phyloP scores from a whole-genome alignment of 169 alveolate genomes.

The Plasmodium fragile region DNA sequence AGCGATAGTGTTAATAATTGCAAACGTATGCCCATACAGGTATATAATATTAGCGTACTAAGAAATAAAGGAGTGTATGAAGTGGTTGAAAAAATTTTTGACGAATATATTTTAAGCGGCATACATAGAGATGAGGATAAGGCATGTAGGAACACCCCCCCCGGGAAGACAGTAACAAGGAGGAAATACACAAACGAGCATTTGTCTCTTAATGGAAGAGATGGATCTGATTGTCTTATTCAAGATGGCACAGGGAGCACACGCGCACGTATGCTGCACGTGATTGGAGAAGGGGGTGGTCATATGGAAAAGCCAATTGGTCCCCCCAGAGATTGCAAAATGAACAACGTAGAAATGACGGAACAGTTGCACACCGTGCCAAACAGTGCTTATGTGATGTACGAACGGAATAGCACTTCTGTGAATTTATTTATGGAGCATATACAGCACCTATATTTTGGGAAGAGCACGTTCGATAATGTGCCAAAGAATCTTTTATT shows the following conservation, averaged over 20 bases:
- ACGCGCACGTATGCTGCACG: not conserved
- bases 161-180: not conserved
- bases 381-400: slow-evolving; percentile 27
- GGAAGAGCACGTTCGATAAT: slow-evolving; percentile 25
- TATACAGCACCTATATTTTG: slow-evolving; percentile 61
- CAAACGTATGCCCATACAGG: slow-evolving; percentile 34
- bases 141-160: not conserved
- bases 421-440: slow-evolving; percentile 58
- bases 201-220: not conserved
- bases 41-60: slow-evolving; percentile 56
- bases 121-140: not conserved
- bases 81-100: slow-evolving; percentile 36
- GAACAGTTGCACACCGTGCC: not conserved
- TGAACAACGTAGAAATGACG: not conserved
- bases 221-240: not conserved
- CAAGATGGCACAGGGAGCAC: not conserved
- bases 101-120: not conserved
- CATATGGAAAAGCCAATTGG: not conserved
- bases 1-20: slow-evolving; percentile 23
- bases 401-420: slow-evolving; percentile 8
- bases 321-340: not conserved
- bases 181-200: not conserved
- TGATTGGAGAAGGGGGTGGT: not conserved
- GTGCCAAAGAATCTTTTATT: not conserved
- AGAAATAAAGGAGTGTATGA: slow-evolving; percentile 70